Percentiles rank a stretch among this genome's conserved stretches.
These are phyloP conservation scores for Stylosanthes scabra DNA, from an alignment of 331 rosid species.

Conservation along the genomic window DNA sequence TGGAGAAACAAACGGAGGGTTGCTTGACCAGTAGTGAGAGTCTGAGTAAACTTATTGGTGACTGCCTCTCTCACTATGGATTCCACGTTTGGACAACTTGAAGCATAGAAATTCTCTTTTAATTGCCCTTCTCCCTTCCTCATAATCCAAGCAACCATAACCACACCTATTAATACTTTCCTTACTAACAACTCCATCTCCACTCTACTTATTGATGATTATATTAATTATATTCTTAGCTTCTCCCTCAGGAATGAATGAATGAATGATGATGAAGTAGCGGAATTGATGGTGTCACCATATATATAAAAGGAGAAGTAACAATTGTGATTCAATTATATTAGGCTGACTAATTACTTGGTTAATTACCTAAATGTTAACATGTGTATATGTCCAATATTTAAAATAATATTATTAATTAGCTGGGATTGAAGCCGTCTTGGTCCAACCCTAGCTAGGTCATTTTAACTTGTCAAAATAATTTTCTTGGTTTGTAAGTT, in stretches of 20 bases:
- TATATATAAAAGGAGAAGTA: background rate
- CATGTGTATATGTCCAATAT: background rate
- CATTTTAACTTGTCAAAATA: constrained; percentile 42
- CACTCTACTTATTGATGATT: background rate
- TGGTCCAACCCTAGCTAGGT: constrained; percentile 16
- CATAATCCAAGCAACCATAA: constrained; percentile 38
- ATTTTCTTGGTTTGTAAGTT: background rate
- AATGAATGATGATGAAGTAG: constrained; percentile 10
- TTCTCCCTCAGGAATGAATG: too few relatives aligned
- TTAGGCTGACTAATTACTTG: background rate
- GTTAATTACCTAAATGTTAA: constrained; percentile 20
- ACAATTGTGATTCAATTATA: too few relatives aligned
- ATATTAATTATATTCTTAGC: constrained; percentile 12
- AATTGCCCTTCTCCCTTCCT: constrained; percentile 53
- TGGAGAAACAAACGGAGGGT: constrained; percentile 87
- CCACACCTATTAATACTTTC: constrained; percentile 27
- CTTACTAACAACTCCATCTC: constrained; percentile 5
- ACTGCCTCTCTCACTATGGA: constrained; percentile 65
- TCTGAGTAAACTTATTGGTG: constrained; percentile 53
- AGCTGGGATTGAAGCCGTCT: constrained; percentile 26
- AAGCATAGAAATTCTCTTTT: constrained; percentile 58
- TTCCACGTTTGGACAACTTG: constrained; percentile 75
- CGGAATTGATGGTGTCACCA: background rate
- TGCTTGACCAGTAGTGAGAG: constrained; percentile 60
- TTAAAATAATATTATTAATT: background rate